phyloP scores from a whole-genome alignment of 2,329 filamentous ascomycete genomes.

The Penicillium digitatum region DNA sequence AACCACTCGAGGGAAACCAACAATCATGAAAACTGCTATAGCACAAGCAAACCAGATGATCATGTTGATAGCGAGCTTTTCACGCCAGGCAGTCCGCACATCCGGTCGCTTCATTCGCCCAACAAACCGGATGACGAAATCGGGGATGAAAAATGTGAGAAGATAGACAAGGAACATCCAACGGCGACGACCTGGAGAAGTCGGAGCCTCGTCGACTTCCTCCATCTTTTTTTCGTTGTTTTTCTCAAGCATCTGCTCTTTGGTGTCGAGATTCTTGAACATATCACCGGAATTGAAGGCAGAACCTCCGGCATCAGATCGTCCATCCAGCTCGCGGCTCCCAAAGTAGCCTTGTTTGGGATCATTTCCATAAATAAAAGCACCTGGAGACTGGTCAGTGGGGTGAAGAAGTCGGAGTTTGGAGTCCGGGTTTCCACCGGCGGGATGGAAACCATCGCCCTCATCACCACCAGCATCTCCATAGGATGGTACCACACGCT shows the following conservation, averaged over 20 bases:
- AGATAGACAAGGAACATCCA: conserved; percentile 83
- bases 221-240: conserved; percentile 85
- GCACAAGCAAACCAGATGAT: conserved; percentile 87
- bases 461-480: conserved; percentile 55
- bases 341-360: conserved; percentile 78
- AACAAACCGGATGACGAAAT: conserved; percentile 70
- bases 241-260: conserved; percentile 91
- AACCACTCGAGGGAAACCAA: conserved; percentile 80
- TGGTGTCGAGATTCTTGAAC: conserved; percentile 94
- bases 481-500: conserved; percentile 56
- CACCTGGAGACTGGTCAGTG: conserved; percentile 50
- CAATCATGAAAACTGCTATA: conserved; percentile 79
- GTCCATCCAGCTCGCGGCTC: conserved; percentile 70
- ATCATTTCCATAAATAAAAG: conserved; percentile 66
- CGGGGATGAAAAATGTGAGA: conserved; percentile 83
- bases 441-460: conserved; percentile 57
- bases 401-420: conserved; percentile 54
- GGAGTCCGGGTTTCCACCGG: conserved; percentile 46
- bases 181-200: conserved; percentile 76
- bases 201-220: conserved; percentile 79
- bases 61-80: conserved; percentile 97
- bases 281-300: conserved; percentile 90
- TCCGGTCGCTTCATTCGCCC: conserved; percentile 90
- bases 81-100: conserved; percentile 87
- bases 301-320: conserved; percentile 89